These are phyloP conservation scores for Allium fistulosum DNA, from an alignment of 106 monocot species.

Conservation along the genomic window DNA sequence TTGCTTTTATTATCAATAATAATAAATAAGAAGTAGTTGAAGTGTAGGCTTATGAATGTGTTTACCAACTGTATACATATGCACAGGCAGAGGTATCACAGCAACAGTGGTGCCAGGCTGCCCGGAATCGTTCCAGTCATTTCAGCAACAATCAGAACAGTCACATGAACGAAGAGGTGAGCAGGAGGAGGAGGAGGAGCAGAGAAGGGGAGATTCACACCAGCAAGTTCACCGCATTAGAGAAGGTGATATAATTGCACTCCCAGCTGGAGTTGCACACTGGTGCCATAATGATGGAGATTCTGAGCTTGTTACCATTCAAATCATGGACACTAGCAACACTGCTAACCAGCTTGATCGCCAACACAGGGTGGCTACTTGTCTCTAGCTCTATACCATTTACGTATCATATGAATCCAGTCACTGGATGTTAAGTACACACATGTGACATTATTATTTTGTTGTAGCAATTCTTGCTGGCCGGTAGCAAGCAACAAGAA, in stretches of 20 bases:
- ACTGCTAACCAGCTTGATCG: conserved; percentile 25
- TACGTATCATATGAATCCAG: too few relatives aligned
- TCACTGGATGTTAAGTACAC: not conserved
- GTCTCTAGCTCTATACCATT: too few relatives aligned
- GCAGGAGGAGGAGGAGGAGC: not conserved
- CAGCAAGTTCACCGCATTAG: conserved; percentile 18
- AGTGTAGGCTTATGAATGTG: too few relatives aligned
- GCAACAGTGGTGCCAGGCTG: conserved; percentile 24
- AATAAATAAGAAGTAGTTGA: too few relatives aligned
- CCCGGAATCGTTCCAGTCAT: conserved; percentile 23
- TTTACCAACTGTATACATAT: not conserved
- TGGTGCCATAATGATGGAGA: conserved; percentile 32
- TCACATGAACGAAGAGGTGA: not conserved
- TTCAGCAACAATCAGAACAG: not conserved
- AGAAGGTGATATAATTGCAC: conserved; percentile 17
- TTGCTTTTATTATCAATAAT: too few relatives aligned
- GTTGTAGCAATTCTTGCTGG: conserved; percentile 31
- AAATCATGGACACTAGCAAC: conserved; percentile 20
- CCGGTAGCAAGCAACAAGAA: conserved; percentile 14
- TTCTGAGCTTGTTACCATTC: conserved; percentile 1
- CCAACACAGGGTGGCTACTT: not conserved
- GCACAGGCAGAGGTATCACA: conserved; percentile 8
- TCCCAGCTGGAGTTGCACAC: conserved; percentile 12
- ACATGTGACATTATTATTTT: not conserved
- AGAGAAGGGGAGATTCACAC: conserved; percentile 3